Base-by-base conservation (phyloP, 768 basidiomycete genomes). In the Multifurca ochricompacta region DNA sequence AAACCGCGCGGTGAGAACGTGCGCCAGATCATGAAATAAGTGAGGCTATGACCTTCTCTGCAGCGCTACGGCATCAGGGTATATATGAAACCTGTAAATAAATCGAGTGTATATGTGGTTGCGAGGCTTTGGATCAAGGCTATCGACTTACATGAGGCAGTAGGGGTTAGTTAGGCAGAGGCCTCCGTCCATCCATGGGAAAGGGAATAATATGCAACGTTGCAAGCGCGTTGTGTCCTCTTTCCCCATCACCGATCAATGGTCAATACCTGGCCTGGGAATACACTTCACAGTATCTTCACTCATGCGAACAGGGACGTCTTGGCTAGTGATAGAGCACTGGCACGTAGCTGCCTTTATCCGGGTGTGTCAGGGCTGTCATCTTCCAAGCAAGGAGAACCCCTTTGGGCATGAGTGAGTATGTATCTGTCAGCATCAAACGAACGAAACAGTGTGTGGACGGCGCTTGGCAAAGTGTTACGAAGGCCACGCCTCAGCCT, bases 161-260 rank as follows among this genome's bases (percentile, higher is more conserved):
- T n/a, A n/a, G n/a, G n/a, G n/a, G n/a, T n/a, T n/a, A n/a, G n/a
- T n/a, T n/a, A n/a, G n/a, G n/a, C n/a, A n/a, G n/a, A n/a, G n/a
- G n/a, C n/a, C n/a, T n/a, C n/a, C n/a, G n/a, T n/a, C n/a, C n/a
- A n/a, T 31, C 27, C 19, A 32, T 30, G 14, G 37, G 41, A 42
- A 9, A 31, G 13, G 30, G 39, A 19, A 4, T 19, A 18, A 21
- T 39, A 23, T 47, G 41, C 50, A 57, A 57, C 8, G 56, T 51
- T 21, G 45, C 27, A 52, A 36, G 40, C 56, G 52, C 56, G 56
- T 57, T 57, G 44, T 52, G 30, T 45, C 34, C 45, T 42, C 47
- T 40, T 23, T 16, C 30, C 21, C 14, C 10, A 32, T 47, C 28
- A 47, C 39, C 45, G 39, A 42, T 47, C 44, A 40, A 4, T 41